Evolutionary conservation across 2,329 filamentous ascomycete genomes (phyloP).

Genomic region (Xylaria sp.): DNA sequence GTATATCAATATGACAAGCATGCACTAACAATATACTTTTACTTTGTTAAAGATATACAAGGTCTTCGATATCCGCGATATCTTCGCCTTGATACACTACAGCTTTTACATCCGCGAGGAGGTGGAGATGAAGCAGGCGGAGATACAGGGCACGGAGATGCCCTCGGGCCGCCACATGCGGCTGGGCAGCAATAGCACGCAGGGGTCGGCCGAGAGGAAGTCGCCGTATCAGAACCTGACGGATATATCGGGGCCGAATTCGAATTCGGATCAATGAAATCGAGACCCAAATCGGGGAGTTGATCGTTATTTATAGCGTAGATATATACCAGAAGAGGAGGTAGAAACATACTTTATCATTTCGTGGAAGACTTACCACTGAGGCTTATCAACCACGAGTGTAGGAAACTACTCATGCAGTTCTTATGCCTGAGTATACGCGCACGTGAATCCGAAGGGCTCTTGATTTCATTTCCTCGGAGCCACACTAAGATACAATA

Average conservation of each 20-base stretch:
- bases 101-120: conserved; percentile 28
- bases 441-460: not conserved
- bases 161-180: not conserved
- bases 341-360: too few species aligned
- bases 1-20: not conserved
- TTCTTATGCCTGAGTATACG: not conserved
- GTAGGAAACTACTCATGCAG: not conserved
- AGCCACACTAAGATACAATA: not conserved
- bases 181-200: conserved; percentile 9
- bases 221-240: conserved; percentile 9
- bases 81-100: conserved; percentile 24
- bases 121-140: conserved; percentile 20
- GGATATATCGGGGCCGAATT: not conserved
- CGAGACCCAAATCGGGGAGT: not conserved
- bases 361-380: too few species aligned
- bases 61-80: conserved; percentile 33
- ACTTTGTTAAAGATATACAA: conserved; percentile 26
- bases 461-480: not conserved
- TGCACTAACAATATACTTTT: conserved; percentile 4
- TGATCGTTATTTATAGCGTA: not conserved
- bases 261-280: not conserved
- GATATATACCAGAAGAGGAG: not conserved
- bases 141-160: conserved; percentile 1
- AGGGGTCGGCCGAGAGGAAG: conserved; percentile 19
- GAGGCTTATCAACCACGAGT: not conserved